Percentiles rank a stretch among this genome's conserved stretches.
These are phyloP conservation scores for Aspergillus sclerotiicarbonarius DNA, from an alignment of 495 filamentous ascomycete species.

Conservation along the genomic window DNA sequence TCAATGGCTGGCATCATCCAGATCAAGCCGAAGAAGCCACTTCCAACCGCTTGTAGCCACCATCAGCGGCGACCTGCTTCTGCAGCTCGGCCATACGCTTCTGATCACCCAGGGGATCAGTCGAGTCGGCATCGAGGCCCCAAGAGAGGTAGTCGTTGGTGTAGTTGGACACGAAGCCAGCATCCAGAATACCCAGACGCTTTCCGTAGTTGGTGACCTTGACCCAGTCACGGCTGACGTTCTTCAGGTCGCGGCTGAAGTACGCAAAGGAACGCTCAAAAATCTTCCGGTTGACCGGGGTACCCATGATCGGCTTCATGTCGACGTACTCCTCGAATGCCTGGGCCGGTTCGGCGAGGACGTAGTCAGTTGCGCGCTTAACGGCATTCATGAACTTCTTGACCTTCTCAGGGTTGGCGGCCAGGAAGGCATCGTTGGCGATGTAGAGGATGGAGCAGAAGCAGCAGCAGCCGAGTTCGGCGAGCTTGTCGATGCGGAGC, in stretches of 20 bases:
- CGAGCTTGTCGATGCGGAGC: conserved; percentile 71
- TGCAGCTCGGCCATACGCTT: conserved; percentile 63
- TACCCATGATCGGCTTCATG: conserved; percentile 65
- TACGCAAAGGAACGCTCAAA: conserved; percentile 70
- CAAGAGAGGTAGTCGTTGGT: conserved; percentile 64
- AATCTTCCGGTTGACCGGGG: conserved; percentile 66
- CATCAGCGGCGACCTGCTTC: conserved; percentile 52
- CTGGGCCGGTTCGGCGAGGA: conserved; percentile 55
- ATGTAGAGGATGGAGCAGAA: conserved; percentile 76
- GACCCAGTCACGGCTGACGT: conserved; percentile 63
- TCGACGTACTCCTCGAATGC: conserved; percentile 65
- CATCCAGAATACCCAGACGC: conserved; percentile 58
- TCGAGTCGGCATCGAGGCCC: conserved; percentile 57
- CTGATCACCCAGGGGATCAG: conserved; percentile 63
- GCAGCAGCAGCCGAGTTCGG: conserved; percentile 71
- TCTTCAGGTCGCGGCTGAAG: conserved; percentile 69
- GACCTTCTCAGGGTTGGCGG: conserved; percentile 57
- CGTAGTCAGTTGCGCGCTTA: conserved; percentile 65
- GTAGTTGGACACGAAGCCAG: conserved; percentile 61
- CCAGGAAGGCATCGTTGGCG: conserved; percentile 62
- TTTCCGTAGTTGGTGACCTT: conserved; percentile 71
- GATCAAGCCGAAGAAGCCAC: conserved; percentile 32
- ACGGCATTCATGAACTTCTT: conserved; percentile 60
- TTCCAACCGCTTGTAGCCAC: conserved; percentile 42
- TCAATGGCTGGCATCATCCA: background rate